Evolutionary conservation across 345 rosid species (phyloP).

Genomic region (Gossypium mustelinum): DNA sequence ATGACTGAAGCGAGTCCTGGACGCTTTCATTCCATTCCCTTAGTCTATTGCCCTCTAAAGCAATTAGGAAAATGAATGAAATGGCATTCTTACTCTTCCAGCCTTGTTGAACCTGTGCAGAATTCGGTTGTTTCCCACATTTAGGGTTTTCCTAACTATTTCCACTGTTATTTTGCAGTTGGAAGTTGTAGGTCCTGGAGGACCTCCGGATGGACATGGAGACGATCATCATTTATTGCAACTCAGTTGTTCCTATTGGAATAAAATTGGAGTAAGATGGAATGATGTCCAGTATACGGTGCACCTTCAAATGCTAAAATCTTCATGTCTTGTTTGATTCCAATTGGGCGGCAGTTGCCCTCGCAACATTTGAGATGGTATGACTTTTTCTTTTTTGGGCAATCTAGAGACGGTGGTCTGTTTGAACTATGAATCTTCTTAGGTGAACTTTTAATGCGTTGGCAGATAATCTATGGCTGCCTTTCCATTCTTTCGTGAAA

Average conservation of each 20-base stretch:
- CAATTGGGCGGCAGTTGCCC: slow-evolving; percentile 10
- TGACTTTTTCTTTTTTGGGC: background rate
- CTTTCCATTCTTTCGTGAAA: slow-evolving; percentile 30
- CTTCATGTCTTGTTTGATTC: slow-evolving; percentile 22
- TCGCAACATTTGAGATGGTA: background rate
- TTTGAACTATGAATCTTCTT: slow-evolving; percentile 26
- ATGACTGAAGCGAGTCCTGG: too few species aligned
- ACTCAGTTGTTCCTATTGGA: slow-evolving; percentile 22
- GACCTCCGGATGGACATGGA: slow-evolving; percentile 31
- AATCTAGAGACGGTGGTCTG: slow-evolving; percentile 24
- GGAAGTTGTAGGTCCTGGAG: slow-evolving; percentile 90
- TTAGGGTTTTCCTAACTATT: slow-evolving; percentile 17
- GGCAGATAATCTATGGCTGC: slow-evolving; percentile 39
- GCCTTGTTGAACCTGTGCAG: background rate
- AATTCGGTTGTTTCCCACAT: background rate
- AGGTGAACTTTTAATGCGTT: slow-evolving; percentile 22
- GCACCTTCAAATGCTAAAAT: slow-evolving; percentile 27
- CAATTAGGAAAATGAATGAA: background rate
- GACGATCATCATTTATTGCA: slow-evolving; percentile 41
- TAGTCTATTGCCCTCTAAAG: background rate
- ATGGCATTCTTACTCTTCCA: background rate
- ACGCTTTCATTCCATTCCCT: background rate
- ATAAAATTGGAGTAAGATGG: slow-evolving; percentile 34
- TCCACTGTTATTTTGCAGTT: slow-evolving; percentile 41
- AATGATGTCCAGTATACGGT: slow-evolving; percentile 30